phyloP scores from a whole-genome alignment of 192 early-diverging fungal genomes.

The Coemansia sp. region DNA sequence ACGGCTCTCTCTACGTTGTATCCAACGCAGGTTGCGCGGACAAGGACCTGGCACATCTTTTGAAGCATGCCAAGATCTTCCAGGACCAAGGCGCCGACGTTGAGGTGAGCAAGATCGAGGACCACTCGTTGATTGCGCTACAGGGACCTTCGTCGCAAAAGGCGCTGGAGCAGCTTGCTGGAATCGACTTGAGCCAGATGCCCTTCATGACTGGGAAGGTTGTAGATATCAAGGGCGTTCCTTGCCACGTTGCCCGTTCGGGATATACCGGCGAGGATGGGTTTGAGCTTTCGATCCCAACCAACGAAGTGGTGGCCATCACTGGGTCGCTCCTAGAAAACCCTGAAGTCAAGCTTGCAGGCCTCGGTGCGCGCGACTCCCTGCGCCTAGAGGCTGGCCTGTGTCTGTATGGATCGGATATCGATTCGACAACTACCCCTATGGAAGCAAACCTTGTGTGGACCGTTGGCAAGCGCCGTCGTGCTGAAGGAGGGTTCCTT shows the following conservation, averaged over 20 bases:
- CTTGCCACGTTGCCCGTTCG: conserved; percentile 86
- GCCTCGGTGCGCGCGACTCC: conserved; percentile 91
- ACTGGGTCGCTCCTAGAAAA: conserved; percentile 67
- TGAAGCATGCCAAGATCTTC: conserved; percentile 70
- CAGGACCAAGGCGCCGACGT: conserved; percentile 90
- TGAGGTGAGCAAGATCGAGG: conserved; percentile 80
- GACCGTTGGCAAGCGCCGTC: conserved; percentile 93
- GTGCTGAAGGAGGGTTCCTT: conserved; percentile 87
- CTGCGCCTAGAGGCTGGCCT: conserved; percentile 95
- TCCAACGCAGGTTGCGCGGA: conserved; percentile 96
- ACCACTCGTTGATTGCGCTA: conserved; percentile 85
- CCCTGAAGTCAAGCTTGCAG: conserved; percentile 84
- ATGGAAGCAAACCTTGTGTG: conserved; percentile 92
- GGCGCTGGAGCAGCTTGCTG: conserved; percentile 63
- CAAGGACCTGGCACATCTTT: conserved; percentile 91
- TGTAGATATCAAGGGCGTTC: conserved; percentile 73
- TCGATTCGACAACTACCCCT: conserved; percentile 89
- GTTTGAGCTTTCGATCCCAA: conserved; percentile 94
- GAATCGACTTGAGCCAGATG: conserved; percentile 66
- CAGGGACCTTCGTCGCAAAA: conserved; percentile 85
- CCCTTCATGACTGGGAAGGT: conserved; percentile 83
- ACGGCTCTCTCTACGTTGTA: conserved; percentile 83
- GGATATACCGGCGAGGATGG: conserved; percentile 99
- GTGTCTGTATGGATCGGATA: conserved; percentile 95
- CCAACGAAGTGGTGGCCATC: conserved; percentile 64